phyloP scores from a whole-genome alignment of 2,329 filamentous ascomycete genomes.

The Diaporthe velutina region DNA sequence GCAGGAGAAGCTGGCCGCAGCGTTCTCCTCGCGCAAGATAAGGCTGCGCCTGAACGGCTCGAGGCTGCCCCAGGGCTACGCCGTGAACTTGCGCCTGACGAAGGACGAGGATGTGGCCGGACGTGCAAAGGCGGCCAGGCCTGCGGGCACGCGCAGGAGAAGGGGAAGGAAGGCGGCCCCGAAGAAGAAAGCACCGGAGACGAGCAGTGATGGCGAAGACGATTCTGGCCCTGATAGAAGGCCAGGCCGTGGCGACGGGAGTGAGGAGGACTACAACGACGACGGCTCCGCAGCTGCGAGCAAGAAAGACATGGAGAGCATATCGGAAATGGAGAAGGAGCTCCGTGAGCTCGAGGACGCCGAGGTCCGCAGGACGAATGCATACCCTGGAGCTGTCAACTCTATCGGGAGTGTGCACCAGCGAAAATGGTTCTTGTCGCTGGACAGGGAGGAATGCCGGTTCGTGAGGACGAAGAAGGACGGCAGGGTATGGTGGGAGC shows the following conservation, averaged over 20 bases:
- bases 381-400: constrained; percentile 75
- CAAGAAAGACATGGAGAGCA: constrained; percentile 33
- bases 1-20: constrained; percentile 62
- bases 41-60: constrained; percentile 66
- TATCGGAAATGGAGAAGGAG: constrained; percentile 56
- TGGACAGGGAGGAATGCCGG: constrained; percentile 71
- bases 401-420: constrained; percentile 77
- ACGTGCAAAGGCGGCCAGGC: constrained; percentile 31
- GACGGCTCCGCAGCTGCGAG: constrained; percentile 42
- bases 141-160: constrained; percentile 13
- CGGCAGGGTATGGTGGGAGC: constrained; percentile 45
- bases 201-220: constrained; percentile 43
- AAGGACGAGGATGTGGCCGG: constrained; percentile 43
- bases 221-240: constrained; percentile 5
- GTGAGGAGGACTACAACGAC: constrained; percentile 38
- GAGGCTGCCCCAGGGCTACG: constrained; percentile 66
- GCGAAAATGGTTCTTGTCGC: constrained; percentile 73
- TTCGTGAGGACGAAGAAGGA: constrained; percentile 57
- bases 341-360: constrained; percentile 63
- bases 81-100: constrained; percentile 66
- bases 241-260: not conserved
- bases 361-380: constrained; percentile 70
- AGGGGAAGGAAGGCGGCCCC: not conserved
- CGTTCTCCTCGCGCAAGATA: constrained; percentile 69
- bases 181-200: constrained; percentile 41